Base-by-base conservation (phyloP, 169 alveolate species). In the Eimeria acervulina region DNA sequence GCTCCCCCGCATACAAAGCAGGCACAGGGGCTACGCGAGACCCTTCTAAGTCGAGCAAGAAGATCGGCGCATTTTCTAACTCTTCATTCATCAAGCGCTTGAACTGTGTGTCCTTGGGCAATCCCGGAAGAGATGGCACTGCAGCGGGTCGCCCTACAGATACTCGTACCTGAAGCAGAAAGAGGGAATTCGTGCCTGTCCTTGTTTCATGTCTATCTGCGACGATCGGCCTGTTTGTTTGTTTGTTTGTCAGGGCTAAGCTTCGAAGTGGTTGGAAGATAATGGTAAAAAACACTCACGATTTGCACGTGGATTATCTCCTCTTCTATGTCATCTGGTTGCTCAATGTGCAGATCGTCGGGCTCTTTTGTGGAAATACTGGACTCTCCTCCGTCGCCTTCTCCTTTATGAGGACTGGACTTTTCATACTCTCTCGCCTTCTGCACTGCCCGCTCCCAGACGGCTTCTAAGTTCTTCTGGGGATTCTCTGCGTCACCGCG, bases 371-470 rank as follows among this genome's bases (percentile, higher is more conserved):
- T 84, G 6, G 72, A 47, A 40, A 31, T 52, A 28, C 76, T 55
- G 10, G 76, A 28, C 2, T 84, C 70, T 6, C 21, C 78, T 26
- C 3, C 78, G 3, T 84, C 92, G 26, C n/a, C 21, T 19, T 28
- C 76, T 10, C 76, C 92, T 15, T 28, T 52, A 52, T n/a, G 76
- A 23, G 40, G 52, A 31, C 33, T 63, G 21, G 31, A 4, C 33
- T 55, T 51, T 55, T 84, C 92, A 52, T 84, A 51, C n/a, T 52
- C 76, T 21, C 63, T 84, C 59, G 92, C 92, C 92, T 47, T 84
- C 61, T 84, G 92, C 70, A 84, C 74, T 13, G 92, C 92, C 55
- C 92, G 92, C 76, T 84, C 92, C 92, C 92, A 84, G 8, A 84
- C 61, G 23, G 44, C 44, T 52, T 84, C 76, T 78, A 84, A 36